phyloP scores from a whole-genome alignment of 2,329 filamentous ascomycete genomes.

The Paraphoma chrysanthemicola region DNA sequence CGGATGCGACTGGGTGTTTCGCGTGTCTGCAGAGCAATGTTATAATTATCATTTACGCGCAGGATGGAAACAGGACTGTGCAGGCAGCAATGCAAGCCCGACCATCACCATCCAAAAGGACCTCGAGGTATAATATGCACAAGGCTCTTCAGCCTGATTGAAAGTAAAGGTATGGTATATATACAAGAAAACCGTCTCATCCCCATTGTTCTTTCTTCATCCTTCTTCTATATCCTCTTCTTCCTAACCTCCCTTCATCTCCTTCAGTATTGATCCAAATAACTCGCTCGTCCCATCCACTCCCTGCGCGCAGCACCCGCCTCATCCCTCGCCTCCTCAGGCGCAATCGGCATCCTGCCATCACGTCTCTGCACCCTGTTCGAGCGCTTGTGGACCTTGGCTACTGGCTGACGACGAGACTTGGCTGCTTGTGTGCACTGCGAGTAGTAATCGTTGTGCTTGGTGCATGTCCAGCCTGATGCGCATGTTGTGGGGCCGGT shows the following conservation, averaged over 20 bases:
- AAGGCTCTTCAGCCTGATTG: too few relatives aligned
- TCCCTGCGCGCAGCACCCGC: background rate
- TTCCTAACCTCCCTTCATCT: background rate
- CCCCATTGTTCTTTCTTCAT: too few relatives aligned
- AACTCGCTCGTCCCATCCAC: background rate
- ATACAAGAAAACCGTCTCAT: background rate
- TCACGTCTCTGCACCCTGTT: background rate
- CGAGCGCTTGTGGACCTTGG: background rate
- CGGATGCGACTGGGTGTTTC: too few relatives aligned
- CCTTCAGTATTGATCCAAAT: background rate
- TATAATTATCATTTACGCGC: too few relatives aligned
- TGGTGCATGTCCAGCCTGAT: slow-evolving; percentile 47
- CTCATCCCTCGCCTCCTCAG: background rate
- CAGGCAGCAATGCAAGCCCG: too few relatives aligned
- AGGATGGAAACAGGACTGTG: too few relatives aligned
- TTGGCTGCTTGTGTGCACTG: slow-evolving; percentile 43
- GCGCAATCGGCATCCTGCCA: background rate
- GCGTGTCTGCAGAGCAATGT: too few relatives aligned
- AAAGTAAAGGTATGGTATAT: background rate
- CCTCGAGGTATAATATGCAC: too few relatives aligned
- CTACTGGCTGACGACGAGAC: background rate
- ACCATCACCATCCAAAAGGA: too few relatives aligned
- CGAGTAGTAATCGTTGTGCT: slow-evolving; percentile 52
- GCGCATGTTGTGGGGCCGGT: slow-evolving; percentile 50
- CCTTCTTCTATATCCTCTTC: too few relatives aligned